Conservation (phyloP, 257 asterid genomes). For the Cordia subcordata region DNA sequence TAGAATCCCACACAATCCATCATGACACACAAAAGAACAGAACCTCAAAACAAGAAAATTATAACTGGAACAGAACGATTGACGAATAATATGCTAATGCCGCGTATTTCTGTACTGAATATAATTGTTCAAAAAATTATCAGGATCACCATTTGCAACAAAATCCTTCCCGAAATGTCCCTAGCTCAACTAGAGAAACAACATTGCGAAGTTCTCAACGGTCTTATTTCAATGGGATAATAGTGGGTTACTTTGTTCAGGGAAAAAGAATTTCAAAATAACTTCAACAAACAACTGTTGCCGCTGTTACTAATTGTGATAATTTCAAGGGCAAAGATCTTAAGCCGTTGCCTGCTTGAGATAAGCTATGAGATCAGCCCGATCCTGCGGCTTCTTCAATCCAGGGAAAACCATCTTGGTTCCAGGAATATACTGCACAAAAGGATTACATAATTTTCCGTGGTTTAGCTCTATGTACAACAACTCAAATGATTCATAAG, state of each 20-base stretch:
- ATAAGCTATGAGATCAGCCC: slow-evolving; percentile 85
- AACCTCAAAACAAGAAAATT: neutral
- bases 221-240: slow-evolving; percentile 26
- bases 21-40: neutral
- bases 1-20: neutral
- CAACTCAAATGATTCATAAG: neutral
- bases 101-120: neutral
- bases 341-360: slow-evolving; percentile 76
- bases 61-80: neutral
- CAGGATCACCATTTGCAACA: slow-evolving; percentile 13
- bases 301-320: slow-evolving; percentile 2
- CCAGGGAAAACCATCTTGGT: slow-evolving; percentile 99
- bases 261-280: slow-evolving; percentile 19
- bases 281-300: slow-evolving; percentile 9
- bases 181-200: slow-evolving; percentile 15
- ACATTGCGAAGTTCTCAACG: slow-evolving; percentile 18
- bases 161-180: slow-evolving; percentile 30
- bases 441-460: neutral
- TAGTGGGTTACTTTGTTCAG: neutral
- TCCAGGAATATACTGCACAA: slow-evolving; percentile 87
- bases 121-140: slow-evolving; percentile 19
- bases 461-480: neutral
- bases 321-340: slow-evolving; percentile 12
- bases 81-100: neutral
- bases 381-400: slow-evolving; percentile 89